phyloP scores from a whole-genome alignment of 345 rosid genomes.

The Moringa oleifera region DNA sequence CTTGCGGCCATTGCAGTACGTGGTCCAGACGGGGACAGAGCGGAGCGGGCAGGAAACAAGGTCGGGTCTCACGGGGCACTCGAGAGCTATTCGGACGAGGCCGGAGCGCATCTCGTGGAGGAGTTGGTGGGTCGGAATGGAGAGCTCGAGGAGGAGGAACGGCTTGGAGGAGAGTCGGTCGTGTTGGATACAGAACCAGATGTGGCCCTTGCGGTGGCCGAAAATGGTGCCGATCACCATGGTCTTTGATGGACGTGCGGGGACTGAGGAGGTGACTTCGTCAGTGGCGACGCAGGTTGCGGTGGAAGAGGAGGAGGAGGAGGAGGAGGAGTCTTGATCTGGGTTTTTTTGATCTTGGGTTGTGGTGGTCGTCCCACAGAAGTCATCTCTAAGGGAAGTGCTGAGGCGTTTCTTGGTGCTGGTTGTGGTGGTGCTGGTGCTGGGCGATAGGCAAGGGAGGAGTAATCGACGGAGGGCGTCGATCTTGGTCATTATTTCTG shows the following conservation, averaged over 20 bases:
- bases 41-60: slow-evolving; percentile 45
- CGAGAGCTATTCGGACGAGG: slow-evolving; percentile 70
- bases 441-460: slow-evolving; percentile 59
- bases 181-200: slow-evolving; percentile 82
- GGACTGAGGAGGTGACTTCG: slow-evolving; percentile 9
- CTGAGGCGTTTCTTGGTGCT: slow-evolving; percentile 62
- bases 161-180: slow-evolving; percentile 70
- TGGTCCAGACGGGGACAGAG: slow-evolving; percentile 64
- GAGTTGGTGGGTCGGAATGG: slow-evolving; percentile 54
- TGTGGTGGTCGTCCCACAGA: slow-evolving; percentile 8
- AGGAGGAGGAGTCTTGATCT: slow-evolving; percentile 23
- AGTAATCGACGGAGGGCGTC: slow-evolving; percentile 67
- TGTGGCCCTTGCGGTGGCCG: slow-evolving; percentile 77
- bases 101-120: slow-evolving; percentile 74
- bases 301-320: slow-evolving; percentile 27
- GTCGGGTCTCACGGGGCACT: slow-evolving; percentile 48
- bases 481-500: slow-evolving; percentile 46
- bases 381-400: slow-evolving; percentile 65
- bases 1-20: slow-evolving; percentile 63
- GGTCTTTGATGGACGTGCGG: slow-evolving; percentile 63
- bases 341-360: slow-evolving; percentile 10
- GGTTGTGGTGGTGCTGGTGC: slow-evolving; percentile 20
- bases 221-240: slow-evolving; percentile 83
- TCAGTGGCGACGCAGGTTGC: slow-evolving; percentile 11
- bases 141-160: slow-evolving; percentile 70